Percentiles rank a stretch among this genome's conserved stretches.
Evolutionary conservation across 495 filamentous ascomycete genomes (phyloP).

Genomic region (Jackrogersella minutella): DNA sequence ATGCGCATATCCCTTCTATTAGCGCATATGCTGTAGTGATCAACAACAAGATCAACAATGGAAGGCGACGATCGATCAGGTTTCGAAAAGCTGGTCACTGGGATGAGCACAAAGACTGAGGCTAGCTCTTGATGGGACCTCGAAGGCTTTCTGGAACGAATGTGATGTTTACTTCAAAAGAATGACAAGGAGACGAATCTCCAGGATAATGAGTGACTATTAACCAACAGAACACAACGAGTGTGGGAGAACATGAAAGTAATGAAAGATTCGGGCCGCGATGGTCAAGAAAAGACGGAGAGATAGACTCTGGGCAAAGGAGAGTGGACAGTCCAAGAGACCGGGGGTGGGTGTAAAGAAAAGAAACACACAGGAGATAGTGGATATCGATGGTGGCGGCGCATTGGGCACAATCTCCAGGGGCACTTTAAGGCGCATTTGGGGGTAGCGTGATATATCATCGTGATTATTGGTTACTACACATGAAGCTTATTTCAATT

Average conservation of each 20-base stretch:
- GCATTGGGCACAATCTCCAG: slow-evolving; percentile 26
- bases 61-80: slow-evolving; percentile 33
- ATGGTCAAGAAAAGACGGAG: slow-evolving; percentile 18
- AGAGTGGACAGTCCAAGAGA: slow-evolving; percentile 17
- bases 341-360: slow-evolving; percentile 12
- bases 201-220: slow-evolving; percentile 34
- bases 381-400: not conserved
- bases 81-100: slow-evolving; percentile 2
- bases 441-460: slow-evolving; percentile 20
- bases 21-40: slow-evolving; percentile 28
- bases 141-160: slow-evolving; percentile 11
- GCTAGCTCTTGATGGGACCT: slow-evolving; percentile 4
- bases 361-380: not conserved
- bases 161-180: slow-evolving; percentile 29
- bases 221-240: slow-evolving; percentile 21
- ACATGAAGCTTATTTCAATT: slow-evolving; percentile 28
- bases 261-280: slow-evolving; percentile 28
- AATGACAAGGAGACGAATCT: slow-evolving; percentile 35
- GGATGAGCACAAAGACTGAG: slow-evolving; percentile 19
- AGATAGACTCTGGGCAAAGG: slow-evolving; percentile 25
- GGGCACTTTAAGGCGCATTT: slow-evolving; percentile 1
- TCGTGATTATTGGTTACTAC: slow-evolving; percentile 19
- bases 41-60: slow-evolving; percentile 34
- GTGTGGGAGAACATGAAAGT: slow-evolving; percentile 6
- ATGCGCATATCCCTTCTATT: slow-evolving; percentile 21